These are phyloP conservation scores for Fusarium sp. DNA, from an alignment of 2,329 filamentous ascomycete species.

Conservation along the genomic window DNA sequence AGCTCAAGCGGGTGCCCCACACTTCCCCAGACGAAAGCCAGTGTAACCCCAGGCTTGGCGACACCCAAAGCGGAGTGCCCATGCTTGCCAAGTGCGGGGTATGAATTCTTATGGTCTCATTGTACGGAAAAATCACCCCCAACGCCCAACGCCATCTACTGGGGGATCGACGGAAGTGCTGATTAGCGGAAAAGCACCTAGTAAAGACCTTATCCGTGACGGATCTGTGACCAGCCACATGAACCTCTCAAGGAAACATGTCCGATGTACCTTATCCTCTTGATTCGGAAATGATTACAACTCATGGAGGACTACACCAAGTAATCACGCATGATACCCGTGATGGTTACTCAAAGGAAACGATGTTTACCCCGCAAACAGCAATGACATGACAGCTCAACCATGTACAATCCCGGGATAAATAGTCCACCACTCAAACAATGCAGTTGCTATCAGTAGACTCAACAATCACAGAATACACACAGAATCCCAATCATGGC, in stretches of 20 bases:
- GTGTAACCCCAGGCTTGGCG: conserved; percentile 32
- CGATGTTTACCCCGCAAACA: conserved; percentile 14
- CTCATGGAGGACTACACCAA: background rate
- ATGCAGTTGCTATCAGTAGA: background rate
- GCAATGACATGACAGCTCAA: background rate
- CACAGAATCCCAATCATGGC: conserved; percentile 39
- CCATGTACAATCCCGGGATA: conserved; percentile 5
- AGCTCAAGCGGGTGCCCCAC: background rate
- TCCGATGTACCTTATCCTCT: conserved; percentile 22
- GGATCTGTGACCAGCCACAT: conserved; percentile 10
- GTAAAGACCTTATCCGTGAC: conserved; percentile 16
- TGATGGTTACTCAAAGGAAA: background rate
- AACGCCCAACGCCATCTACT: background rate
- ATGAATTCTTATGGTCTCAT: conserved; percentile 9
- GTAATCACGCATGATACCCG: background rate
- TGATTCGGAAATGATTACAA: conserved; percentile 1
- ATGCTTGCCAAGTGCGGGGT: conserved; percentile 34
- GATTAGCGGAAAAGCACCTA: conserved; percentile 29
- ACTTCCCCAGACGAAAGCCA: conserved; percentile 26
- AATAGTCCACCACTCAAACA: conserved; percentile 34
- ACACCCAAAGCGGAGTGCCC: conserved; percentile 11
- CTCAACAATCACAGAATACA: background rate
- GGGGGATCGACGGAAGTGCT: background rate
- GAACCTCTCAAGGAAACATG: conserved; percentile 4
- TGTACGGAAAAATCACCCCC: conserved; percentile 27